Evolutionary conservation across 2,329 filamentous ascomycete genomes (phyloP), one percentile per base, ranked within the genome.

Genomic region (Colletotrichum cereale): DNA sequence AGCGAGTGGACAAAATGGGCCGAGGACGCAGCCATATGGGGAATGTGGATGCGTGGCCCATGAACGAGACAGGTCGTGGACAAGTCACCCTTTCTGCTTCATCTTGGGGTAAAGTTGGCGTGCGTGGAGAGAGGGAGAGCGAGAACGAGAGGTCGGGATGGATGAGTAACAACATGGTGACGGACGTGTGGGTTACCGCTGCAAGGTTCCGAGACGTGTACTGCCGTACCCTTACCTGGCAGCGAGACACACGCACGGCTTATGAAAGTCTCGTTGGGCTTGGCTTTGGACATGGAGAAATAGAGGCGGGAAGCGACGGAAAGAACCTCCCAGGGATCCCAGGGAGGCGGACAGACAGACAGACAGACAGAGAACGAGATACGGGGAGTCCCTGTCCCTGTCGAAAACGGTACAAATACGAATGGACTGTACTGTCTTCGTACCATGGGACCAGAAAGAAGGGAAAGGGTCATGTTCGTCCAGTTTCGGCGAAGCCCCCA

Each of bases 11-110:
- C 48, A 26, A n/a, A n/a, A 57, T 26, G 47, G 24, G 56, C 31
- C 31, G 34, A 62, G 50, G 67, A 69, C 42, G 44, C n/a, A 58
- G 58, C 68, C 52, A 58, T 21, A 68, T 71, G 52, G 58, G 68
- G 68, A 67, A 71, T 71, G 68, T 68, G 68, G 68, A 68, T 71
- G 68, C 68, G 64, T 67, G 68, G 58, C 34, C 64, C 42, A 58
- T 29, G 67, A 26, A 50, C 50, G 48, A 26, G 64, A 47, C 31
- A 48, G 62, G 63, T 71, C 56, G 62, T 42, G 18, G 40, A 6
- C 42, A 47, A 42, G 40, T 42, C 40, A 21, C 40, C 14, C 18
- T 42, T 18, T 47, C 21, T 60, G 62, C 67, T 64, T 70, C 62
- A 40, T 63, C 48, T 26, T 29, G n/a, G 10, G 40, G 40, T 31